Conservation (phyloP, 148 eudicot genomes). For the Polygonum aviculare region DNA sequence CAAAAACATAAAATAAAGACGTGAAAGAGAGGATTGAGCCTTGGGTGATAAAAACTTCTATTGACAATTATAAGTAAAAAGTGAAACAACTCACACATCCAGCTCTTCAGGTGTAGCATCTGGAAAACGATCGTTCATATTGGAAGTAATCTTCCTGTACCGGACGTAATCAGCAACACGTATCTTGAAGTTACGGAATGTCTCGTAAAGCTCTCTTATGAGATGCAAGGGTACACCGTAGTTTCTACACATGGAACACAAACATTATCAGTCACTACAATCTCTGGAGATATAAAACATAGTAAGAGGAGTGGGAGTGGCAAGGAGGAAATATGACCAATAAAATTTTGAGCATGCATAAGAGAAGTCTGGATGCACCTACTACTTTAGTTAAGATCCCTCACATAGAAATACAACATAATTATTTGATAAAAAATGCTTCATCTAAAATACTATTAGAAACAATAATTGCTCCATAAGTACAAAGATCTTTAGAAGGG, state of each 20-base stretch:
- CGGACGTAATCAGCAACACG: conserved; percentile 97
- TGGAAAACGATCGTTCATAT: conserved; percentile 99
- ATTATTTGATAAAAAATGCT: neutral
- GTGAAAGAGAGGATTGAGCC: neutral
- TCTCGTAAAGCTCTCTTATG: conserved; percentile 96
- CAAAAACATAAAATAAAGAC: neutral
- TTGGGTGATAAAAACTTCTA: neutral
- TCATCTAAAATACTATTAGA: neutral
- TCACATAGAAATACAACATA: neutral
- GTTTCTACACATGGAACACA: conserved; percentile 39
- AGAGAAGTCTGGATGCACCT: neutral
- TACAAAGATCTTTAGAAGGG: neutral
- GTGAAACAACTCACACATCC: conserved; percentile 40
- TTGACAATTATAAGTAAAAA: neutral
- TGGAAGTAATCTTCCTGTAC: conserved; percentile 92
- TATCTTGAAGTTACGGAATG: conserved; percentile 89
- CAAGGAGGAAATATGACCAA: neutral
- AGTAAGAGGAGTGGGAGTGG: neutral
- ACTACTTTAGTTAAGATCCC: neutral
- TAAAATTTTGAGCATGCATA: neutral
- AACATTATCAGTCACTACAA: neutral
- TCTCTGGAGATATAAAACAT: neutral
- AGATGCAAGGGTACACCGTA: conserved; percentile 95
- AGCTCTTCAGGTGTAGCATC: conserved; percentile 96
- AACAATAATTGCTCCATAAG: neutral